Percentiles rank a stretch among this genome's conserved stretches.
These are phyloP conservation scores for Penicillium manginii DNA, from an alignment of 495 filamentous ascomycete species.

Conservation along the genomic window DNA sequence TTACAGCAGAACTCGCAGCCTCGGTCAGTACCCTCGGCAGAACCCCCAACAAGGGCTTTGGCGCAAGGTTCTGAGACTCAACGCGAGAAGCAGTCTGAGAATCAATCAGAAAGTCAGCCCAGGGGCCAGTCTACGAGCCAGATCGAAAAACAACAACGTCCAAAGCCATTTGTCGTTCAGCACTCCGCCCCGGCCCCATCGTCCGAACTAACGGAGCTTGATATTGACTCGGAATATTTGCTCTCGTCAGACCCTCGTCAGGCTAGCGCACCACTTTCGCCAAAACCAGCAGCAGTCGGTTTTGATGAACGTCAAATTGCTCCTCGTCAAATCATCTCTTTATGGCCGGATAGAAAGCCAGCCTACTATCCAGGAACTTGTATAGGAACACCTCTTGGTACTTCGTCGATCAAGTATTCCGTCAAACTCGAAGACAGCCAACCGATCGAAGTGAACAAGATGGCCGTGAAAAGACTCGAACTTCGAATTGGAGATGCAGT, in stretches of 20 bases:
- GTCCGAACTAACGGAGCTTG: constrained; percentile 22
- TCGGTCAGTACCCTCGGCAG: neutral
- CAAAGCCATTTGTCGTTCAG: neutral
- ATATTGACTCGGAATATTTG: constrained; percentile 17
- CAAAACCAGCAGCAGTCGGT: constrained; percentile 9
- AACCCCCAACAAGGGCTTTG: neutral
- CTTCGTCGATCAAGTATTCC: constrained; percentile 41
- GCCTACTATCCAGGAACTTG: constrained; percentile 57
- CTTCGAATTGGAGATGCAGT: constrained; percentile 52
- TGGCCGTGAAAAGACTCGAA: constrained; percentile 51
- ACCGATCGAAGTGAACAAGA: constrained; percentile 46
- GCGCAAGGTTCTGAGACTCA: neutral
- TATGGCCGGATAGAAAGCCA: constrained; percentile 53
- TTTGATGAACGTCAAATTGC: constrained; percentile 31
- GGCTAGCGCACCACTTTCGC: constrained; percentile 17
- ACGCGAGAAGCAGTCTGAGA: neutral
- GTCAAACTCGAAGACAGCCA: constrained; percentile 53
- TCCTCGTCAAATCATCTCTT: constrained; percentile 53
- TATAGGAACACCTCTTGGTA: constrained; percentile 44
- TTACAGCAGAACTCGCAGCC: neutral
- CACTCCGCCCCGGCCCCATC: constrained; percentile 14
- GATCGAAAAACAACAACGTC: neutral
- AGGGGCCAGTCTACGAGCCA: neutral
- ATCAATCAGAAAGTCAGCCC: neutral
- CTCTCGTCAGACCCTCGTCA: constrained; percentile 12